Percentiles rank a stretch among this genome's conserved stretches.
These are phyloP conservation scores for Beta macrorhiza DNA, from an alignment of 179 eudicot genomes.

Conservation along the genomic window DNA sequence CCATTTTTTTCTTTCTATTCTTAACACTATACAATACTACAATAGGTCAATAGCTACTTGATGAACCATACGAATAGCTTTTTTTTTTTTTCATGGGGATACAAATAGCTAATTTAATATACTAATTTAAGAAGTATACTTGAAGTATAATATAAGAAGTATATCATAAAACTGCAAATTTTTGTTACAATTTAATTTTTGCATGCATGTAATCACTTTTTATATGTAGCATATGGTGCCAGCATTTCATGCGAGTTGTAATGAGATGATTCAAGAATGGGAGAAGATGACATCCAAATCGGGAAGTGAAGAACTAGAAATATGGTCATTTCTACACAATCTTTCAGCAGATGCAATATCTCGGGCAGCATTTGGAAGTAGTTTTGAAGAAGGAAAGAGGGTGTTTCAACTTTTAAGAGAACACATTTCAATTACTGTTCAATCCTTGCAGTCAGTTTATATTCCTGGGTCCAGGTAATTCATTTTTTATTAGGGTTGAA, in stretches of 20 bases:
- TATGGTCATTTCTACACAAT: conserved; percentile 32
- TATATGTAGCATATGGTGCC: conserved; percentile 23
- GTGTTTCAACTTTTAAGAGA: conserved; percentile 26
- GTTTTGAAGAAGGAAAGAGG: conserved; percentile 27
- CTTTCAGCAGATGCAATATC: conserved; percentile 37
- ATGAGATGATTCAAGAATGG: conserved; percentile 26
- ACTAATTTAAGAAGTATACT: too few species aligned
- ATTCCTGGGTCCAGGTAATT: conserved; percentile 34
- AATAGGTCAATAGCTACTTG: too few species aligned
- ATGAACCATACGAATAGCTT: too few species aligned
- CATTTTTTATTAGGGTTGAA: neutral
- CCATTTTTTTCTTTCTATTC: too few species aligned
- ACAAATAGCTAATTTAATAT: too few species aligned
- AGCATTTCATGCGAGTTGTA: conserved; percentile 30
- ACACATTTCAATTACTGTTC: conserved; percentile 10
- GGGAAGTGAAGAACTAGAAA: conserved; percentile 26
- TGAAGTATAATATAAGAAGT: too few species aligned
- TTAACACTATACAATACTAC: too few species aligned
- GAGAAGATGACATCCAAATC: conserved; percentile 8
- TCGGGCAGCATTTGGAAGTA: conserved; percentile 35
- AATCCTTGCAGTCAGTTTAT: conserved; percentile 26
- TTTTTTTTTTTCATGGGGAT: too few species aligned
- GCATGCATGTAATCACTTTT: too few species aligned
- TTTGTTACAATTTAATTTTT: neutral
- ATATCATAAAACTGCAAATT: too few species aligned